Evolutionary conservation across 495 filamentous ascomycete species (phyloP), one percentile per base, ranked within the genome.

Genomic region (Lichina pygmaea): DNA sequence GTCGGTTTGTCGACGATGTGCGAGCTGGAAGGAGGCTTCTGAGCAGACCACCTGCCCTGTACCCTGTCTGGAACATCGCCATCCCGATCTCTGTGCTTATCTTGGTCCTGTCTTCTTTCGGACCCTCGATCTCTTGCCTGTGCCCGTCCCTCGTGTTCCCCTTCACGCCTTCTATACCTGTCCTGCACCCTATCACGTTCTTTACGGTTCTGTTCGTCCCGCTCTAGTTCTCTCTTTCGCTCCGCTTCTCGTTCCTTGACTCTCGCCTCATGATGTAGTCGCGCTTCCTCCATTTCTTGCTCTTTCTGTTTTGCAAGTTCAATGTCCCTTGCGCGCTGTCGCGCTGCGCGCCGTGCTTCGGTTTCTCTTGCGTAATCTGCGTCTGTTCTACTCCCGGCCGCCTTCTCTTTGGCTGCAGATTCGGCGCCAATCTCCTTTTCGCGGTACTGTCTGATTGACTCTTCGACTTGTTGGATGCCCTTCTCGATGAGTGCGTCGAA

Each of bases 321-420:
- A 49, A 79, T 74, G 43, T 72, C 71, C 52, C 73, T 71, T 15
- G 72, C 60, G 33, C 66, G 72, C 17, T 77, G 77, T 42, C 78
- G 70, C 51, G 74, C 71, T 9, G 69, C 68, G 4, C 71, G 63
- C 47, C 73, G 71, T n/a, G 58, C 63, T n/a, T 71, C 72, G 1
- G 81, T 73, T 49, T 83, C 73, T 34, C 64, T 63, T 11, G 74
- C 79, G 53, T 86, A 93, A 45, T 85, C 78, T 41, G 76, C 77
- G 50, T 92, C 84, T 6, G 77, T 83, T 56, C 82, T 92, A 49
- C 70, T 70, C 3, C 85, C 85, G 30, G 69, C 66, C 24, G 59
- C 50, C 47, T 74, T 62, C 54, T 93, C 85, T 48, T 74, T 68
- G 4, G 62, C 62, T 11, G 84, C 81, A 3, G 61, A 65, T 37